These are phyloP conservation scores for Alliaria petiolata DNA, from an alignment of 345 rosid genomes.

Conservation along the genomic window DNA sequence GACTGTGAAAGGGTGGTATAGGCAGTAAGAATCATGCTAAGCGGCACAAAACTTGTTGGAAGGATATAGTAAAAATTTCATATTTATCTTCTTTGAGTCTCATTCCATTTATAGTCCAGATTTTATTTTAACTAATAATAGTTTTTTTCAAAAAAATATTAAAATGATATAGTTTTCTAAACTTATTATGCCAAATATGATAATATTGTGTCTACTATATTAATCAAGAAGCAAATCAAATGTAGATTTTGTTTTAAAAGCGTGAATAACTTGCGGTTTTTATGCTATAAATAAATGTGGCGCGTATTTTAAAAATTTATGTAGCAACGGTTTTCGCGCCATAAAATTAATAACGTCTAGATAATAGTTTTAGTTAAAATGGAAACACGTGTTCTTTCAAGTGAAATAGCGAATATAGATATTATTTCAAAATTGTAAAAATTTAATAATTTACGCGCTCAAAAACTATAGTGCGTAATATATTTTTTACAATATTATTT, in stretches of 20 bases:
- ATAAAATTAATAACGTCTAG: background rate
- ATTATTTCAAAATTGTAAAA: no score
- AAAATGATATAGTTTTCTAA: background rate
- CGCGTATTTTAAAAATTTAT: background rate
- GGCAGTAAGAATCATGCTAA: background rate
- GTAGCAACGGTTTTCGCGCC: background rate
- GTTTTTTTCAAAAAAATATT: background rate
- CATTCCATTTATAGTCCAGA: slow-evolving; percentile 18
- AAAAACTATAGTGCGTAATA: no score
- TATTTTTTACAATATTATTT: no score
- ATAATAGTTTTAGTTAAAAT: background rate
- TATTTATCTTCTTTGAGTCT: slow-evolving; percentile 15
- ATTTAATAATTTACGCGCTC: no score
- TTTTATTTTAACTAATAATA: background rate
- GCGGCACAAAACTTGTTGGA: background rate
- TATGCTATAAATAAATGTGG: background rate
- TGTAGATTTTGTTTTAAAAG: background rate
- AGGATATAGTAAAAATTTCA: background rate
- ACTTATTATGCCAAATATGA: background rate
- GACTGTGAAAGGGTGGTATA: background rate
- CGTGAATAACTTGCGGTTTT: background rate
- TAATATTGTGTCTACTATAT: background rate
- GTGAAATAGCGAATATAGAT: no score
- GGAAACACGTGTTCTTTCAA: no score
- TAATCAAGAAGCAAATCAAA: background rate